A percentile compares a stretch with the other conserved stretches of the same genome.
These are phyloP conservation scores for Candida gorgasii DNA, from an alignment of 805 yeast genomes.

Conservation along the genomic window DNA sequence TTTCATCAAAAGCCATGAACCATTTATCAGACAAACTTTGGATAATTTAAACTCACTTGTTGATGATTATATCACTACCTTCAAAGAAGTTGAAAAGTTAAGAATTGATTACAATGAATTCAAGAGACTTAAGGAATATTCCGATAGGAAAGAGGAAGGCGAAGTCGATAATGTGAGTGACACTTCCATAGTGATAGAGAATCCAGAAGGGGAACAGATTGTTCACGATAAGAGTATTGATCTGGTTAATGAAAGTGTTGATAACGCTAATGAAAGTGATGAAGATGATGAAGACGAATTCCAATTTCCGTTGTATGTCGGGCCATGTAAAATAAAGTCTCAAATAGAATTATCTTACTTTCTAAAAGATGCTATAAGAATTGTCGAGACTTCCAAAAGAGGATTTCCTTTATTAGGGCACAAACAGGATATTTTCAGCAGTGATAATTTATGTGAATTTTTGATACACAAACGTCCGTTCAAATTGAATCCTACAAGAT, in stretches of 20 bases:
- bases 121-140: slow-evolving; percentile 33
- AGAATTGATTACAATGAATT: slow-evolving; percentile 32
- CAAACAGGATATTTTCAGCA: slow-evolving; percentile 38
- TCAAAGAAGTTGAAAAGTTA: slow-evolving; percentile 27
- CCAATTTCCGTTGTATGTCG: slow-evolving; percentile 35
- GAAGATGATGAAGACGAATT: slow-evolving; percentile 10
- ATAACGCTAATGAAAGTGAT: neutral
- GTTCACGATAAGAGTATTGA: no score
- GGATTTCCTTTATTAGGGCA: slow-evolving; percentile 43
- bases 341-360: slow-evolving; percentile 23
- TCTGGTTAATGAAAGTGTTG: neutral
- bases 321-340: slow-evolving; percentile 22
- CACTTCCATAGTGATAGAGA: slow-evolving; percentile 1
- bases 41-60: slow-evolving; percentile 24
- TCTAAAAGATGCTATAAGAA: slow-evolving; percentile 21
- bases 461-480: slow-evolving; percentile 24
- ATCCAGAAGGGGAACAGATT: neutral
- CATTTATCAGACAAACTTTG: slow-evolving; percentile 26
- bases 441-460: slow-evolving; percentile 36
- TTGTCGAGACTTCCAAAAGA: slow-evolving; percentile 29
- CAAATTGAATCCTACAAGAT: slow-evolving; percentile 36
- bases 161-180: slow-evolving; percentile 5
- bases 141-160: slow-evolving; percentile 13
- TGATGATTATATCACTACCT: slow-evolving; percentile 25
- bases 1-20: slow-evolving; percentile 39